Conservation (phyloP, 176 grass and related monocot genomes). For the Eragrostis nindensis region DNA sequence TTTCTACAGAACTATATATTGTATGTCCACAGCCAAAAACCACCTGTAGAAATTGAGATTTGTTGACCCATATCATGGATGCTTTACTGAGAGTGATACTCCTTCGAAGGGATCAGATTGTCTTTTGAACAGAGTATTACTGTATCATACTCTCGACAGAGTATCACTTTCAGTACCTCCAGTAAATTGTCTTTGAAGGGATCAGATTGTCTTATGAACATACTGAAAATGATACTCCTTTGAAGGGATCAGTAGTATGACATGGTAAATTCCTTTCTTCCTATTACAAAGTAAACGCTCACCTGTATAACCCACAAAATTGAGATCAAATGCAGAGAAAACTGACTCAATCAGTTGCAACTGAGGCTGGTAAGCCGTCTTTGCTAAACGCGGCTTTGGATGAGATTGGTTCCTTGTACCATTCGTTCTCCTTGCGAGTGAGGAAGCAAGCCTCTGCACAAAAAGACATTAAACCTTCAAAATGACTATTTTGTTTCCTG, state of each 20-base stretch:
- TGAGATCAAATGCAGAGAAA: slow-evolving; percentile 27
- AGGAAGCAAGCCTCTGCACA: slow-evolving; percentile 80
- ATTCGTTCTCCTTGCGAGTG: slow-evolving; percentile 75
- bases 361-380: slow-evolving; percentile 54
- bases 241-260: background rate
- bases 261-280: background rate
- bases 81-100: background rate
- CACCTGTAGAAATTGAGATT: background rate
- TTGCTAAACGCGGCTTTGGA: slow-evolving; percentile 49
- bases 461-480: slow-evolving; percentile 18
- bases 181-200: too few species aligned
- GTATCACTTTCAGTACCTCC: too few species aligned
- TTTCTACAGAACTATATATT: too few species aligned
- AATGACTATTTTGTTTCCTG: background rate
- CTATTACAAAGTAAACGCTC: background rate
- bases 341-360: slow-evolving; percentile 39
- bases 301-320: slow-evolving; percentile 38
- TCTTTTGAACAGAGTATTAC: too few species aligned
- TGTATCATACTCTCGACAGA: too few species aligned
- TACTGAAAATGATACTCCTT: background rate
- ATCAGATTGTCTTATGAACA: too few species aligned
- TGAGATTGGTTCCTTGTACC: slow-evolving; percentile 86
- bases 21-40: too few species aligned
- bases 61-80: background rate
- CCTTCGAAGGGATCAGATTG: too few species aligned